These are phyloP conservation scores for Alternaria metachromatica DNA, from an alignment of 2,329 filamentous ascomycete species.

Conservation along the genomic window DNA sequence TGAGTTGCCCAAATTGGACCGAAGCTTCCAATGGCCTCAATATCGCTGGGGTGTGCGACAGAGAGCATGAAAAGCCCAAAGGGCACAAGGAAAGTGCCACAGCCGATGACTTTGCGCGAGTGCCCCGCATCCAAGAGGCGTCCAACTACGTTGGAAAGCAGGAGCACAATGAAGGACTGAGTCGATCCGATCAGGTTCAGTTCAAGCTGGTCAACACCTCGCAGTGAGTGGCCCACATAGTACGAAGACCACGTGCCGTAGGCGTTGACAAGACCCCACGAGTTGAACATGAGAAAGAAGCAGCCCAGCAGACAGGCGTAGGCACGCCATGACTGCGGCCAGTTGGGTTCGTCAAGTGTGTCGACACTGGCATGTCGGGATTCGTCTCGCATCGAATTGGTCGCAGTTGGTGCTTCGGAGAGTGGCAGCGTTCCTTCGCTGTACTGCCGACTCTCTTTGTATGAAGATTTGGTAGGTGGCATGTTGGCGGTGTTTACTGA, in stretches of 20 bases:
- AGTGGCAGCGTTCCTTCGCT: constrained; percentile 30
- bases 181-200: constrained; percentile 58
- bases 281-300: constrained; percentile 60
- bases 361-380: constrained; percentile 22
- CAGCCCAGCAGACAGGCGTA: constrained; percentile 55
- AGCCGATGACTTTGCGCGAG: constrained; percentile 48
- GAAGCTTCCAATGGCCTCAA: constrained; percentile 49
- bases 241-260: constrained; percentile 60
- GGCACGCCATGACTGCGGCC: constrained; percentile 55
- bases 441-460: constrained; percentile 30
- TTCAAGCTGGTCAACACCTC: constrained; percentile 48
- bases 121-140: constrained; percentile 58
- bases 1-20: constrained; percentile 56
- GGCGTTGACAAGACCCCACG: constrained; percentile 57
- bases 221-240: constrained; percentile 56
- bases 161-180: constrained; percentile 55
- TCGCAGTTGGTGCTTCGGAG: constrained; percentile 30
- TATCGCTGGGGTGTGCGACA: constrained; percentile 49
- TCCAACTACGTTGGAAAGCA: constrained; percentile 55
- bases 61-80: constrained; percentile 56
- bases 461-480: constrained; percentile 14
- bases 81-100: constrained; percentile 52
- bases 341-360: constrained; percentile 44
- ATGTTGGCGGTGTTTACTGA: constrained; percentile 22
- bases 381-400: constrained; percentile 31